Base-by-base conservation (phyloP, 164 flowering plant species). In the Buxus sempervirens region DNA sequence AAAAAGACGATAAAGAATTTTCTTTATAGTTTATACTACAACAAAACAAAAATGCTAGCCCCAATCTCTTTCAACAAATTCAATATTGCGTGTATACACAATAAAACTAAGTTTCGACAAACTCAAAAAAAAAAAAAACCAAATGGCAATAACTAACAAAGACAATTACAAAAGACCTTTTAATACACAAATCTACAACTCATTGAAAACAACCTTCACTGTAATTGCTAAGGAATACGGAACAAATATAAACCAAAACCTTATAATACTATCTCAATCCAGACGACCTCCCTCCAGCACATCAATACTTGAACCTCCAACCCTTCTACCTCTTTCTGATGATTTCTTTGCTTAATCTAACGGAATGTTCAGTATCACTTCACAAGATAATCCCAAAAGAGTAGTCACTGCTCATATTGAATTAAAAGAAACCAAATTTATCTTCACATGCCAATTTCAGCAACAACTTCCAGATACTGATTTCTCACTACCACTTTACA, bases 341-440 rank as follows among this genome's bases (percentile, higher is more conserved):
- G 60, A 66, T 61, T 68, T 54, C 26, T 27, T 32, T 60, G 62
- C 60, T 56, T 60, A 71, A 67, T 53, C 48, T 68, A 73, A 53
- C 59, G 23, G 76, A 49, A 68, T 71, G 79, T 70, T 69, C 70
- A 66, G 68, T 61, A 73, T 57, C 58, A n/a, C 81, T 85, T 75
- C 78, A 83, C 84, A 83, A 53, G 78, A 77, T 77, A 83, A 82
- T 71, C 77, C 75, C 0, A 25, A 63, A 72, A 74, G 25, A 58
- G 67, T 58, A 42, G 70, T 45, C 75, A 65, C 73, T 48, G 68
- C 69, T 16, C 69, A 72, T 60, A 63, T 72, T 45, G 48, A 68
- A 62, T 68, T 58, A 64, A 64, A 59, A 68, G 72, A 60, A 67
- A 68, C 25, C 42, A 53, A 59, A 22, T 65, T 63, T 5, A 65